Evolutionary conservation across 345 rosid genomes (phyloP), one percentile per base, ranked within the genome.

Genomic region (Syzygium grande): DNA sequence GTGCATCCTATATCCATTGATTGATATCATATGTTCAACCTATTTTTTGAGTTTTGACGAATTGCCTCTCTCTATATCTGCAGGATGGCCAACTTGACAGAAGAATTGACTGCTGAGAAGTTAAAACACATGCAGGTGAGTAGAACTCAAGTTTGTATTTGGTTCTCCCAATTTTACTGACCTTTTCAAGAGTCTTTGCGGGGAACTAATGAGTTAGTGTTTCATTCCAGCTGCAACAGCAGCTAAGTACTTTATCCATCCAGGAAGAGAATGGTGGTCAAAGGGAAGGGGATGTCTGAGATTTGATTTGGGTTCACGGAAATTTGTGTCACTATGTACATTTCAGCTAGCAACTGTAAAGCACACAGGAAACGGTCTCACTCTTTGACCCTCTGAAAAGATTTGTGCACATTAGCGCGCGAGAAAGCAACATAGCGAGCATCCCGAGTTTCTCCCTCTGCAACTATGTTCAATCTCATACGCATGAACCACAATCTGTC

Each of bases 81-180:
- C 96, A 97, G 99, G 94, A 93, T 96, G 97, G 88, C 88, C 86
- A 91, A 88, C 89, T 90, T 98, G 92, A 93, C 94, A 0, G 95
- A 96, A 58, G 99, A 97, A 91, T 92, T 98, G 88, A 93, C 91
- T 85, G 61, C 94, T 68, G 99, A 98, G 90, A 94, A 90, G 92
- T 89, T 90, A 87, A 98, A 93, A 92, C 91, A 94, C 85, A 87
- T 17, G 52, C 97, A 94, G 86, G 99, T 98, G 91, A 94, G 83
- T 38, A 68, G 49, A 73, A 38, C 43, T 73, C 83, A 21, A 73
- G 27, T 73, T 73, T 73, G 83, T 73, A 38, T 38, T 38, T 8
- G 22, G 25, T 11, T 73, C 83, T 73, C 49, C 83, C 49, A 73
- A 73, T 73, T 73, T 25, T 73, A 38, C 49, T 38, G 14, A 27